These are phyloP conservation scores for Gelatoporia subvermispora DNA, from an alignment of 768 basidiomycete genomes.

Conservation along the genomic window DNA sequence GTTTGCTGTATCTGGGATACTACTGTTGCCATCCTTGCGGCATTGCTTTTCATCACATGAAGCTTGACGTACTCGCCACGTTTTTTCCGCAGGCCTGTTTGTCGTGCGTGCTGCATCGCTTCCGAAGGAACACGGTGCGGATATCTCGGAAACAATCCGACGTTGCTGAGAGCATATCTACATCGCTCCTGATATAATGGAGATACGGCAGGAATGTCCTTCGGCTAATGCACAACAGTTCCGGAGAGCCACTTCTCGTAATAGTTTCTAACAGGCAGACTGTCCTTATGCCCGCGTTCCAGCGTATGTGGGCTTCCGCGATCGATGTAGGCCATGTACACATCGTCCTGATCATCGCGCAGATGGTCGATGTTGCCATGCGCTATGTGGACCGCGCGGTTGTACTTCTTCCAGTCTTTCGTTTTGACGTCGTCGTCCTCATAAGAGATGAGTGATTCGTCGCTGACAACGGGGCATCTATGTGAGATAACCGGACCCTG, in stretches of 20 bases:
- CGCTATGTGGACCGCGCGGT: conserved; percentile 14
- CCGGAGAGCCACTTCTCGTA: conserved; percentile 31
- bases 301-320: conserved; percentile 31
- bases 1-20: too few species aligned
- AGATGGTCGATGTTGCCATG: conserved; percentile 7
- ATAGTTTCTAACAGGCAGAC: conserved; percentile 34
- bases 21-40: too few species aligned
- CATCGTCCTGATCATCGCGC: conserved; percentile 14
- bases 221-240: background rate
- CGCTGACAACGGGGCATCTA: conserved; percentile 9
- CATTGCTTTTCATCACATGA: too few species aligned
- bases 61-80: too few species aligned
- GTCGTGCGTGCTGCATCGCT: too few species aligned
- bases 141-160: too few species aligned
- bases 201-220: too few species aligned
- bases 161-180: too few species aligned
- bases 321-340: conserved; percentile 43
- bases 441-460: conserved; percentile 4
- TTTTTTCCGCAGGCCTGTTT: too few species aligned
- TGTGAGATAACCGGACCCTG: too few species aligned
- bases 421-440: conserved; percentile 15
- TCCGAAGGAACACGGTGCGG: too few species aligned
- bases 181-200: too few species aligned
- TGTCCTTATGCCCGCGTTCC: conserved; percentile 29
- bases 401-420: conserved; percentile 14